phyloP scores from a whole-genome alignment of 768 basidiomycete genomes.

The Rhizopogon rudus region DNA sequence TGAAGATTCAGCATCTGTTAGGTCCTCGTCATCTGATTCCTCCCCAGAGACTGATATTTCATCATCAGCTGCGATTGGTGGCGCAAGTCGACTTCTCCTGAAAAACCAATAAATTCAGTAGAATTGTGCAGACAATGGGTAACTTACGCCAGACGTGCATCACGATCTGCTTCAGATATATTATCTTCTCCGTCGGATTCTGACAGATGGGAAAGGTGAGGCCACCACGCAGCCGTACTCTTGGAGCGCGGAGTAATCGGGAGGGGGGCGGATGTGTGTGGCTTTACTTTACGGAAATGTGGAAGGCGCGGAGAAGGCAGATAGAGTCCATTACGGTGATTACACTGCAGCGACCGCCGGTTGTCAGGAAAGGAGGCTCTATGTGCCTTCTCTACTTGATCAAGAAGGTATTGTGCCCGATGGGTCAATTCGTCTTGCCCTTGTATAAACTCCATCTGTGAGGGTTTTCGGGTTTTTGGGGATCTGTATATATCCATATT shows the following conservation, averaged over 20 bases:
- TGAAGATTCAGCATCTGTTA: conserved; percentile 45
- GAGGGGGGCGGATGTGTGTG: conserved; percentile 3
- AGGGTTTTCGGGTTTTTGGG: conserved; percentile 44
- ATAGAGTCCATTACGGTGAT: conserved; percentile 49
- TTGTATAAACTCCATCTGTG: conserved; percentile 62
- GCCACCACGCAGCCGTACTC: conserved; percentile 9
- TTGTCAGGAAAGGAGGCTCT: background rate
- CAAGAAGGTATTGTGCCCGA: conserved; percentile 53
- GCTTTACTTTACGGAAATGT: conserved; percentile 12
- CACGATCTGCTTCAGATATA: conserved; percentile 62
- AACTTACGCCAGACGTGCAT: conserved; percentile 66
- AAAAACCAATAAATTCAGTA: background rate
- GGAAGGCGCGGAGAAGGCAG: conserved; percentile 34
- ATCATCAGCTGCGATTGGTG: conserved; percentile 29
- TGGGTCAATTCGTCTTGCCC: conserved; percentile 68
- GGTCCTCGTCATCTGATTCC: conserved; percentile 74
- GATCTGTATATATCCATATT: conserved; percentile 68
- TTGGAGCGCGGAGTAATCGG: background rate
- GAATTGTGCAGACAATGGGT: background rate
- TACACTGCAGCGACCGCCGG: background rate
- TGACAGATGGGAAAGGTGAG: conserved; percentile 31
- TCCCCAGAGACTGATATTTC: conserved; percentile 58
- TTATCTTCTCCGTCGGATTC: conserved; percentile 66
- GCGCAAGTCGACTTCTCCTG: conserved; percentile 51
- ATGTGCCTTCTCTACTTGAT: conserved; percentile 19